Conservation (phyloP, 306 rosid species). For the Cicer pinnatifidum region DNA sequence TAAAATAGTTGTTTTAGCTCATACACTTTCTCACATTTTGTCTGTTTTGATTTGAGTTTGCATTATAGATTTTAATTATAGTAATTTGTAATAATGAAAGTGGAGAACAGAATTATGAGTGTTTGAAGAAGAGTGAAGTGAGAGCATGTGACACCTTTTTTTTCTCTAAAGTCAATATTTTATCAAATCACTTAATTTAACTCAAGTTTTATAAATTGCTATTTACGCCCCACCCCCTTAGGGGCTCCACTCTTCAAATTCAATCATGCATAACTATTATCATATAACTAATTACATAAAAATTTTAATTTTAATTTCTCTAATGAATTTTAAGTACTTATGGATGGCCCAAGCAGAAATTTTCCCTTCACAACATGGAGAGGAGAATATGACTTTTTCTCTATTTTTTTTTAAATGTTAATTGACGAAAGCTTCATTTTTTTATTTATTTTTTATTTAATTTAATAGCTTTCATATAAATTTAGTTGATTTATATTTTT, state of each 20-base stretch:
- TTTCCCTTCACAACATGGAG: too few species aligned
- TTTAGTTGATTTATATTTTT: too few species aligned
- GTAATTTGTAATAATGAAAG: conserved; percentile 52
- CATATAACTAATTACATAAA: neutral
- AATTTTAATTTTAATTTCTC: neutral
- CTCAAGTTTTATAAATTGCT: neutral
- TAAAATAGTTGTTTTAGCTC: conserved; percentile 39
- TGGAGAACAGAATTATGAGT: conserved; percentile 83
- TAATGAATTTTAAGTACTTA: neutral
- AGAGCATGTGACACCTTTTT: conserved; percentile 66
- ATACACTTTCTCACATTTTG: neutral
- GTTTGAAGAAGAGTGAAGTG: conserved; percentile 61
- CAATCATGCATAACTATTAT: conserved; percentile 39
- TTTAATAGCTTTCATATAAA: too few species aligned
- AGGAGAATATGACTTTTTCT: too few species aligned
- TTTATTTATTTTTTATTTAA: too few species aligned
- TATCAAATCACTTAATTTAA: conserved; percentile 45
- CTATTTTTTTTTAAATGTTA: too few species aligned
- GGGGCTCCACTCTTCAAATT: conserved; percentile 23
- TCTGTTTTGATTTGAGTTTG: conserved; percentile 31
- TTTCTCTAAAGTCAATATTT: conserved; percentile 66
- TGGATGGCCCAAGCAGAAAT: too few species aligned
- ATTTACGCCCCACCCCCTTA: conserved; percentile 6
- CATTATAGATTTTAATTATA: conserved; percentile 31
- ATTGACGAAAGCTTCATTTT: too few species aligned